Conservation (phyloP, 2,329 filamentous ascomycete species). For the Xylaria polymorpha region DNA sequence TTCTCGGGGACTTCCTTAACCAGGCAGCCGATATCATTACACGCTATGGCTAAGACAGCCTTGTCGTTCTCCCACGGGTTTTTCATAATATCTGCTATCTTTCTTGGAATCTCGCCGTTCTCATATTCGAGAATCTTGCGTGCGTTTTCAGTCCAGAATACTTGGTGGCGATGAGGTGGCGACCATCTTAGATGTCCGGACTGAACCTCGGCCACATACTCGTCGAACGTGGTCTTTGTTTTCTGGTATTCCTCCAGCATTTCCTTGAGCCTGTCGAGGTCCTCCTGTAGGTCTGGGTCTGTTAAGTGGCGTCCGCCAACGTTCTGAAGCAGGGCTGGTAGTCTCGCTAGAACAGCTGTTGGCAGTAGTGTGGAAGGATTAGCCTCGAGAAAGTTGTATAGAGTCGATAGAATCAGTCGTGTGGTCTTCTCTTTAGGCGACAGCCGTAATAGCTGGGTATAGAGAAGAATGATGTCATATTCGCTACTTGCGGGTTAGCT, state of each 20-base stretch:
- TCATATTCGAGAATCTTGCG: conserved; percentile 86
- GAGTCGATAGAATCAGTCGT: conserved; percentile 86
- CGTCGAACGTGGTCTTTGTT: conserved; percentile 83
- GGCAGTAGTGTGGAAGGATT: conserved; percentile 82
- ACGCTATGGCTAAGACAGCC: conserved; percentile 90
- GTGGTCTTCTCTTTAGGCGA: conserved; percentile 99
- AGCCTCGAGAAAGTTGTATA: conserved; percentile 82
- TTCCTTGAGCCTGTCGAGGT: conserved; percentile 69
- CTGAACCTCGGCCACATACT: conserved; percentile 88
- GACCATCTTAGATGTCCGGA: conserved; percentile 93
- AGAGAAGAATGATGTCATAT: conserved; percentile 90
- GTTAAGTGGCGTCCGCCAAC: conserved; percentile 70
- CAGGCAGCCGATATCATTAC: conserved; percentile 89
- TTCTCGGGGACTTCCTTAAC: conserved; percentile 92
- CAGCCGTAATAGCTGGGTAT: conserved; percentile 89
- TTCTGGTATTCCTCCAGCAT: conserved; percentile 75
- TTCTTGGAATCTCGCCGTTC: conserved; percentile 80
- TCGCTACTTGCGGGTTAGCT: conserved; percentile 69
- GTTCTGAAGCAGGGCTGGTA: conserved; percentile 75
- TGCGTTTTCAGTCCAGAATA: conserved; percentile 94
- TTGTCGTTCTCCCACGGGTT: conserved; percentile 82
- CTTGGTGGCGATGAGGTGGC: conserved; percentile 84
- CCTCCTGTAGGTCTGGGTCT: conserved; percentile 72
- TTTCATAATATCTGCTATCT: conserved; percentile 85
- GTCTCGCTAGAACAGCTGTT: conserved; percentile 84